phyloP scores from a whole-genome alignment of 495 filamentous ascomycete genomes.

The Tuber melanosporum region DNA sequence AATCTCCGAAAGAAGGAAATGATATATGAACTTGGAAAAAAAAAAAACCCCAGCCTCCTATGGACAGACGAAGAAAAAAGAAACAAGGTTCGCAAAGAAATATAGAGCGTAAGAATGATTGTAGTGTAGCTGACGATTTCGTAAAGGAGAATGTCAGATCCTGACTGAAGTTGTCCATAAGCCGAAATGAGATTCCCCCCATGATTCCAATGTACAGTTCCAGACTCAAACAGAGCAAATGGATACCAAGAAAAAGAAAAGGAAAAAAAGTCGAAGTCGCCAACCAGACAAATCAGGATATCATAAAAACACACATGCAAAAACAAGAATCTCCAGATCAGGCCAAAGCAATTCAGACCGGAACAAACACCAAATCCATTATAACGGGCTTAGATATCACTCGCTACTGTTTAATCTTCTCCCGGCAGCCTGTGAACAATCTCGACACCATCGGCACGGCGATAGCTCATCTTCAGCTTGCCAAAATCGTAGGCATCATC shows the following conservation, averaged over 20 bases:
- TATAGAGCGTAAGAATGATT: not conserved
- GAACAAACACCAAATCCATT: slow-evolving; percentile 8
- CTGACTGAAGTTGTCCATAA: not conserved
- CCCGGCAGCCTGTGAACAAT: slow-evolving; percentile 40
- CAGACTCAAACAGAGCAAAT: slow-evolving; percentile 14
- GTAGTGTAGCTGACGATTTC: not conserved
- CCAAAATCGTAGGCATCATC: slow-evolving; percentile 40
- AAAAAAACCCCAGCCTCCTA: not conserved
- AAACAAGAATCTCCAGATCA: slow-evolving; percentile 14
- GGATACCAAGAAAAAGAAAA: slow-evolving; percentile 27
- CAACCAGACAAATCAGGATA: slow-evolving; percentile 6
- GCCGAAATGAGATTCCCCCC: not conserved
- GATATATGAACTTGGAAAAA: slow-evolving; percentile 10
- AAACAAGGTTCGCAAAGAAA: not conserved
- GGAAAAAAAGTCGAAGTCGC: slow-evolving; percentile 4
- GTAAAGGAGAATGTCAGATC: not conserved
- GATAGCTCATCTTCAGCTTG: slow-evolving; percentile 41
- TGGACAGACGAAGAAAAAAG: not conserved
- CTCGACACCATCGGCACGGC: slow-evolving; percentile 41
- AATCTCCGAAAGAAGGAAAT: slow-evolving; percentile 23
- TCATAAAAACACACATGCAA: slow-evolving; percentile 12
- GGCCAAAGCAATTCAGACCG: slow-evolving; percentile 21
- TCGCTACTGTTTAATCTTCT: slow-evolving; percentile 18
- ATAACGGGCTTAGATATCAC: not conserved
- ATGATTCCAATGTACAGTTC: not conserved